phyloP scores from a whole-genome alignment of 768 basidiomycete genomes.

The Leccinum subgranulosum region DNA sequence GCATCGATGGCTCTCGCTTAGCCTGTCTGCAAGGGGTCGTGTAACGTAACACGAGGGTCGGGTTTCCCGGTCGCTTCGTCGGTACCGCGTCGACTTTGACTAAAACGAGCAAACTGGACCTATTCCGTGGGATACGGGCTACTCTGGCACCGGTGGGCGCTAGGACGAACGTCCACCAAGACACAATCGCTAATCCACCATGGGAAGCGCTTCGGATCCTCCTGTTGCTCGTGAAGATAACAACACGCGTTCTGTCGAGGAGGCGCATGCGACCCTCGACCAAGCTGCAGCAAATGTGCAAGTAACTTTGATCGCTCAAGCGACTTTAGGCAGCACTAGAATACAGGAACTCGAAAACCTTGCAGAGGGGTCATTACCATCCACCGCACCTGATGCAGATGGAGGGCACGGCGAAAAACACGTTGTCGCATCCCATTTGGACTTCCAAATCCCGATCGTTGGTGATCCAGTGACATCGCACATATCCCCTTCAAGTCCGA shows the following conservation, averaged over 20 bases:
- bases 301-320: background rate
- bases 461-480: background rate
- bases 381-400: background rate
- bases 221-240: background rate
- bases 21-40: background rate
- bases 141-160: background rate
- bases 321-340: background rate
- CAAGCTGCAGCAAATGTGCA: background rate
- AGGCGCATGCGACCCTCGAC: background rate
- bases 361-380: background rate
- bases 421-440: background rate
- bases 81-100: background rate
- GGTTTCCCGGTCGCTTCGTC: background rate
- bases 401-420: background rate
- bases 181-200: background rate
- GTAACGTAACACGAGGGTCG: background rate
- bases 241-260: background rate
- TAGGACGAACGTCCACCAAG: constrained; percentile 5
- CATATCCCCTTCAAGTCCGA: background rate
- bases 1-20: constrained; percentile 3
- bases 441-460: background rate
- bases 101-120: background rate
- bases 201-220: background rate
- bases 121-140: background rate
- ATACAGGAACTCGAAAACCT: background rate